A percentile compares a stretch with the other conserved stretches of the same genome.
These are phyloP conservation scores for Ensete glaucum DNA, from an alignment of 176 grass and related monocot genomes.

Conservation along the genomic window DNA sequence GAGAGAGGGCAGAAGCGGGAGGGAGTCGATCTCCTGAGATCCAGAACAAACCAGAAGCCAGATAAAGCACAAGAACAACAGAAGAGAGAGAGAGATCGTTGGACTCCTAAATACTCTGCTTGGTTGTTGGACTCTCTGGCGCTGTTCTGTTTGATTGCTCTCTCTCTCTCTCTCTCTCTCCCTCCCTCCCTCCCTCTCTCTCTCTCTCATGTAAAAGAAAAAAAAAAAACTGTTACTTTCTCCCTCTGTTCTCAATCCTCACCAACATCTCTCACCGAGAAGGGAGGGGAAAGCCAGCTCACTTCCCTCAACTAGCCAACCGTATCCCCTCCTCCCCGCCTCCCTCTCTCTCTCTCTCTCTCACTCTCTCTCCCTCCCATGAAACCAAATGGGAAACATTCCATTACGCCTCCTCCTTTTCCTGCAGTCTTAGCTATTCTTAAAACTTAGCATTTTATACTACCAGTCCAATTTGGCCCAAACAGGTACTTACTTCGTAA, in stretches of 20 bases:
- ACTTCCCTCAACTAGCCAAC: conserved; percentile 4
- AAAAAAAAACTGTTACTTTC: not conserved
- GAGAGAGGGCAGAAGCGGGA: too few relatives aligned
- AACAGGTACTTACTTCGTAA: too few relatives aligned
- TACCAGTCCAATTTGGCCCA: too few relatives aligned
- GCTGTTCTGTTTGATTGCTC: conserved; percentile 8
- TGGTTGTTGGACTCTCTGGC: conserved; percentile 2
- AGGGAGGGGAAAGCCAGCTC: conserved; percentile 8
- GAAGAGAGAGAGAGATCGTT: not conserved
- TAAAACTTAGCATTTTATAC: not conserved
- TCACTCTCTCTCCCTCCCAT: not conserved
- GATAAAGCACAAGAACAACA: not conserved
- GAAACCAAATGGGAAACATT: not conserved
- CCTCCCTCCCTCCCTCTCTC: not conserved
- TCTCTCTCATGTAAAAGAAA: not conserved
- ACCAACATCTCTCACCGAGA: not conserved
- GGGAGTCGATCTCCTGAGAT: not conserved
- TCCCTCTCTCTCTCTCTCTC: not conserved
- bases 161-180: conserved; percentile 1
- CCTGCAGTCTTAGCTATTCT: not conserved
- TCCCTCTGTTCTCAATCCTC: not conserved
- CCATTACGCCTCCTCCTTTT: not conserved
- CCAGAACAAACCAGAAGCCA: not conserved
- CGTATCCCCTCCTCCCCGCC: not conserved
- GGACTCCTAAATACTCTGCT: conserved; percentile 1